Evolutionary conservation across 164 flowering plant species (phyloP).

Genomic region (Berberis thunbergii): DNA sequence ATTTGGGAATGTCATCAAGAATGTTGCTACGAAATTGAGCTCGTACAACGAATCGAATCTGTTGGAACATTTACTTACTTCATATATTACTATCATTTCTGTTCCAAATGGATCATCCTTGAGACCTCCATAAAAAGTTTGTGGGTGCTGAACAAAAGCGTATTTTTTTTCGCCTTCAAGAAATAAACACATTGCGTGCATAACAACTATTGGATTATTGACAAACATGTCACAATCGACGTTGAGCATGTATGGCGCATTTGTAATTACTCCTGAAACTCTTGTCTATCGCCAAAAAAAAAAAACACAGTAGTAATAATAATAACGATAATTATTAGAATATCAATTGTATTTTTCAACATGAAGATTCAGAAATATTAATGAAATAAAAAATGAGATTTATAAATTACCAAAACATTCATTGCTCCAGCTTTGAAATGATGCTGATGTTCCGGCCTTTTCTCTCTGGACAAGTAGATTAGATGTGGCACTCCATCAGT

Average conservation of each 20-base stretch:
- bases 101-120: conserved; percentile 50
- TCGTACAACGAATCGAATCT: no score
- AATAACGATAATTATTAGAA: neutral
- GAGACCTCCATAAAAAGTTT: conserved; percentile 30
- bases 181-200: conserved; percentile 46
- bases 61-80: conserved; percentile 17
- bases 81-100: conserved; percentile 10
- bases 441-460: conserved; percentile 44
- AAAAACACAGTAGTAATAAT: neutral
- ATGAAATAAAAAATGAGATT: neutral
- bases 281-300: conserved; percentile 28
- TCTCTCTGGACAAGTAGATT: conserved; percentile 56
- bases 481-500: conserved; percentile 40
- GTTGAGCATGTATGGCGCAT: conserved; percentile 62
- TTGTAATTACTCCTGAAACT: conserved; percentile 66
- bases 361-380: neutral
- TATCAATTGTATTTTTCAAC: no score
- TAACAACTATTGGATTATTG: conserved; percentile 43
- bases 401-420: conserved; percentile 47
- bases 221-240: conserved; percentile 68
- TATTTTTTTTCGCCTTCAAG: conserved; percentile 24
- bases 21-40: neutral
- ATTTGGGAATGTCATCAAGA: neutral
- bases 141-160: conserved; percentile 51
- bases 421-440: conserved; percentile 73